Conservation (phyloP, 306 rosid species). For the Cotoneaster glaucophyllus region DNA sequence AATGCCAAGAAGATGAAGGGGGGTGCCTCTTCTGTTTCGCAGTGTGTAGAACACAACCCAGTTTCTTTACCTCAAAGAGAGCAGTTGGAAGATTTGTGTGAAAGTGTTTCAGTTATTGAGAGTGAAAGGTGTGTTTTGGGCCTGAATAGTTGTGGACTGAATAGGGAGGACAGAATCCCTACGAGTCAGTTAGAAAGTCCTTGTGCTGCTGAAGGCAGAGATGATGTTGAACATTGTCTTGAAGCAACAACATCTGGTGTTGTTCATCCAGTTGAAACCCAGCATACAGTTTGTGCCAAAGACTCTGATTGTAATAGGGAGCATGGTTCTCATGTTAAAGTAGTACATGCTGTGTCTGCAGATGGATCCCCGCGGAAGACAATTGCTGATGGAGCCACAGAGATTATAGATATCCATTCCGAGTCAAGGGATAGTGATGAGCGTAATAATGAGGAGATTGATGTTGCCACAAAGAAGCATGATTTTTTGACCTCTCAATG, state of each 20-base stretch:
- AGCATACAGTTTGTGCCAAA: background rate
- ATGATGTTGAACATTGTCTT: slow-evolving; percentile 12
- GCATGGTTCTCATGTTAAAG: slow-evolving; percentile 20
- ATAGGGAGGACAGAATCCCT: slow-evolving; percentile 11
- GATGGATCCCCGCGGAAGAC: slow-evolving; percentile 21
- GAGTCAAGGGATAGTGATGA: slow-evolving; percentile 28
- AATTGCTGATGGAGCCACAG: slow-evolving; percentile 26
- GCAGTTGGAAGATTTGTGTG: slow-evolving; percentile 21
- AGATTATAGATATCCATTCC: slow-evolving; percentile 16
- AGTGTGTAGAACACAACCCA: slow-evolving; percentile 19
- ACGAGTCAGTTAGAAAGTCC: slow-evolving; percentile 16
- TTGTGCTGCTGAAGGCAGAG: slow-evolving; percentile 10
- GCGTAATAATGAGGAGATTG: slow-evolving; percentile 24
- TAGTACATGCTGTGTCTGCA: slow-evolving; percentile 10
- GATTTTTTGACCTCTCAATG: slow-evolving; percentile 35
- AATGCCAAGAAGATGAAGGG: slow-evolving; percentile 39
- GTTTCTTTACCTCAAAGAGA: slow-evolving; percentile 24
- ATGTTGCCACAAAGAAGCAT: slow-evolving; percentile 29
- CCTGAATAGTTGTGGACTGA: slow-evolving; percentile 22
- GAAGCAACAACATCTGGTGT: slow-evolving; percentile 15
- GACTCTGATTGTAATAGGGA: slow-evolving; percentile 16
- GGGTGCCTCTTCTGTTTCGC: slow-evolving; percentile 14
- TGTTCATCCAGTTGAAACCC: slow-evolving; percentile 8
- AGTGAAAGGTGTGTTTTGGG: slow-evolving; percentile 15
- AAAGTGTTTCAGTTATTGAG: slow-evolving; percentile 7